Conservation (phyloP, 805 yeast species). For the Suhomyces prunicola region DNA sequence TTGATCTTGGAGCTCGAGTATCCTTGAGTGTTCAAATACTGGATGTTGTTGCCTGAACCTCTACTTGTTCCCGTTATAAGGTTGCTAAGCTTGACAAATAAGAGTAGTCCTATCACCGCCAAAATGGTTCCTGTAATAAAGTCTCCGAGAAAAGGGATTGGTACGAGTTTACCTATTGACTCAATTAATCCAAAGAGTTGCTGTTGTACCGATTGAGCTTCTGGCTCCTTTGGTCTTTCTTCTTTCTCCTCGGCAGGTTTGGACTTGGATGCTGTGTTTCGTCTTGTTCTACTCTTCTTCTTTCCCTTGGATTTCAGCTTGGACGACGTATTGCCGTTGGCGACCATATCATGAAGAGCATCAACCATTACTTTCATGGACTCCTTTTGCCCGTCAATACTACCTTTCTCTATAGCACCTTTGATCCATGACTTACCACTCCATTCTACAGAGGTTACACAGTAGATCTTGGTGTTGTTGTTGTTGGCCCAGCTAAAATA, state of each 20-base stretch:
- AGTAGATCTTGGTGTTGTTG: slow-evolving; percentile 55
- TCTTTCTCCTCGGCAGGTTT: slow-evolving; percentile 4
- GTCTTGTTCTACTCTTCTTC: slow-evolving; percentile 10
- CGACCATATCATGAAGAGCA: slow-evolving; percentile 43
- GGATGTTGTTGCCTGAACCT: neutral
- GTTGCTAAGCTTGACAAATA: slow-evolving; percentile 10
- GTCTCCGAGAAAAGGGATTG: slow-evolving; percentile 26
- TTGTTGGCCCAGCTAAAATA: slow-evolving; percentile 70
- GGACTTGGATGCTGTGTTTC: slow-evolving; percentile 8
- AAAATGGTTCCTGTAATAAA: slow-evolving; percentile 20
- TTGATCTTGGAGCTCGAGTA: slow-evolving; percentile 12
- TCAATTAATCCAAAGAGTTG: slow-evolving; percentile 20
- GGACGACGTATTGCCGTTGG: slow-evolving; percentile 11
- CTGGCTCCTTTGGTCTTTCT: slow-evolving; percentile 1
- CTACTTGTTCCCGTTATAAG: slow-evolving; percentile 15
- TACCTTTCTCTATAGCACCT: slow-evolving; percentile 81
- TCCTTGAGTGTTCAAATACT: neutral
- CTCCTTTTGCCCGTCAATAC: slow-evolving; percentile 72
- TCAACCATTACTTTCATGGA: slow-evolving; percentile 51
- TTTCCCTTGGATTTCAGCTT: slow-evolving; percentile 6
- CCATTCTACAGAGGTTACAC: slow-evolving; percentile 86
- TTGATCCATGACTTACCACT: slow-evolving; percentile 90
- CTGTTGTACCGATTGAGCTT: slow-evolving; percentile 7
- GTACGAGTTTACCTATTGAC: slow-evolving; percentile 23
- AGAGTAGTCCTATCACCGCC: slow-evolving; percentile 13